These are phyloP conservation scores for Rosa multiflora DNA, from an alignment of 306 rosid genomes.

Conservation along the genomic window DNA sequence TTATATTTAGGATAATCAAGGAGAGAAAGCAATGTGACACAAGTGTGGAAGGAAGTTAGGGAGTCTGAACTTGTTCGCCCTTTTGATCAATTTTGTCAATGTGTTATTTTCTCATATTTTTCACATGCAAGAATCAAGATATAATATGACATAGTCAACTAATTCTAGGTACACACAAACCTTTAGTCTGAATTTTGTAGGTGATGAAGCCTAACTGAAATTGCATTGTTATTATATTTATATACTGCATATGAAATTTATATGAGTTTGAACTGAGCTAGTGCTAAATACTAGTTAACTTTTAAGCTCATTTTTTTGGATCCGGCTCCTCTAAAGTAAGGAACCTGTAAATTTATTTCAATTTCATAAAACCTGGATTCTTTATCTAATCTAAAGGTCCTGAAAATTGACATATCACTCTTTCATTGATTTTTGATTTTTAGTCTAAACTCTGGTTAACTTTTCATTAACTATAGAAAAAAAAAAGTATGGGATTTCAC, in stretches of 20 bases:
- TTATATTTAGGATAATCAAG: not conserved
- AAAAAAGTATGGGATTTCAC: too few relatives aligned
- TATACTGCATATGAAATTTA: not conserved
- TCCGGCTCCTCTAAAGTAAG: too few relatives aligned
- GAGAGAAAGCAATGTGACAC: not conserved
- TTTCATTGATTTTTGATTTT: too few relatives aligned
- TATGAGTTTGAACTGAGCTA: not conserved
- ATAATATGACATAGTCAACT: not conserved
- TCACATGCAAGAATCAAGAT: not conserved
- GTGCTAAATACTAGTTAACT: not conserved
- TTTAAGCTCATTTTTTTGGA: not conserved
- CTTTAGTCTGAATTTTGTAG: not conserved
- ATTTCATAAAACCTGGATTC: too few relatives aligned
- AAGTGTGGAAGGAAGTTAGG: not conserved
- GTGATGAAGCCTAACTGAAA: not conserved
- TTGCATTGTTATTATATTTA: not conserved
- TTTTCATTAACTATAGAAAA: too few relatives aligned
- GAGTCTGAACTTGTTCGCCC: not conserved
- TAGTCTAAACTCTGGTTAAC: too few relatives aligned
- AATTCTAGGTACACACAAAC: not conserved
- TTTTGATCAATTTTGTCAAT: not conserved
- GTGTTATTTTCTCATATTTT: not conserved
- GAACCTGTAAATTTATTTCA: too few relatives aligned
- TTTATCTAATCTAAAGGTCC: too few relatives aligned
- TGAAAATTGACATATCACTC: too few relatives aligned